phyloP scores from a whole-genome alignment of 1,284 basidiomycete species.

The Inonotus hispidus region DNA sequence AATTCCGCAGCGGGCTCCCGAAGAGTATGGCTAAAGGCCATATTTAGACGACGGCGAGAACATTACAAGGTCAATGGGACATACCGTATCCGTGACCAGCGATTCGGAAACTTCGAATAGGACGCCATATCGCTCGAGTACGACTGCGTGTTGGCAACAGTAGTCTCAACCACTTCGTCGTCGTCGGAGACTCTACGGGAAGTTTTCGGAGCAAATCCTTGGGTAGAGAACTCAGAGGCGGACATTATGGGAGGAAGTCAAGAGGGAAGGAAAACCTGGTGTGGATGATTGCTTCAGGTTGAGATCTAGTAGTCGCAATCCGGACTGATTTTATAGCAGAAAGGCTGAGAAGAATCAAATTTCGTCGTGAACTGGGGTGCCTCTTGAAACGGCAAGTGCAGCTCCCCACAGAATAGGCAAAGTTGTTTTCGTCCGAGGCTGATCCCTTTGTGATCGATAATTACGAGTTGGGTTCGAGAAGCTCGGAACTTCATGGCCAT shows the following conservation, averaged over 20 bases:
- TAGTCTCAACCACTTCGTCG: not conserved
- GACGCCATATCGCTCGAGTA: not conserved
- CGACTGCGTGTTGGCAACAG: not conserved
- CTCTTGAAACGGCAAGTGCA: not conserved
- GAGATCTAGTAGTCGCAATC: not conserved
- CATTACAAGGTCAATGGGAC: not conserved
- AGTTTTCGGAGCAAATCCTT: not conserved
- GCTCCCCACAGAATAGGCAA: not conserved
- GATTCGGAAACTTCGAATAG: slow-evolving; percentile 7
- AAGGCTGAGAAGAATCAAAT: not conserved
- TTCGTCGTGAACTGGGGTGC: not conserved
- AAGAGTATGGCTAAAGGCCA: slow-evolving; percentile 33
- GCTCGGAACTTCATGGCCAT: not conserved
- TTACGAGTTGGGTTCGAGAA: not conserved
- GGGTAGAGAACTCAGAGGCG: not conserved
- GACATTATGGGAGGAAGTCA: not conserved
- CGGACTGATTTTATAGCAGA: not conserved
- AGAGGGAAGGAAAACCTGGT: not conserved
- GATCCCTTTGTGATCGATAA: not conserved
- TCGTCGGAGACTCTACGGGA: not conserved
- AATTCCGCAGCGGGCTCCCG: slow-evolving; percentile 68
- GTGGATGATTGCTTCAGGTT: not conserved
- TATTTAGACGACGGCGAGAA: not conserved
- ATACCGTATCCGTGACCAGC: slow-evolving; percentile 16
- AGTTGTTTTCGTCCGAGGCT: not conserved